Evolutionary conservation across 2,329 filamentous ascomycete genomes (phyloP).

Genomic region (Neofusicoccum cordaticola): DNA sequence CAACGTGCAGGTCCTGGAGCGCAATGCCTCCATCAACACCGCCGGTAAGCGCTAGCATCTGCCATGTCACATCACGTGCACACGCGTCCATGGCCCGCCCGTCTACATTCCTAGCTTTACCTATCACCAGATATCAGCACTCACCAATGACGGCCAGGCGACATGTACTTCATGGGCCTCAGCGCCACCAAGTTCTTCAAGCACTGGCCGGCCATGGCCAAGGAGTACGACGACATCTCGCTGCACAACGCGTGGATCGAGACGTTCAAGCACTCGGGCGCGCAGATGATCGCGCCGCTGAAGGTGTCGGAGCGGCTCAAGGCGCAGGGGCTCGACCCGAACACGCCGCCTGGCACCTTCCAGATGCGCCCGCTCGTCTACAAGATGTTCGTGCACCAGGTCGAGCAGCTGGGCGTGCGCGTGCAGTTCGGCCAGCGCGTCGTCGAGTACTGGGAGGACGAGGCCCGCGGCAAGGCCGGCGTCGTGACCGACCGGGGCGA

Average conservation of each 20-base stretch:
- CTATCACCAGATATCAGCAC: background rate
- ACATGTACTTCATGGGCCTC: slow-evolving; percentile 61
- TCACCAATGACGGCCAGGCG: slow-evolving; percentile 37
- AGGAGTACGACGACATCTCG: slow-evolving; percentile 52
- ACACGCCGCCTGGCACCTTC: slow-evolving; percentile 53
- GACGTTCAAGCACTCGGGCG: slow-evolving; percentile 54
- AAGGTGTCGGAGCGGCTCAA: slow-evolving; percentile 52
- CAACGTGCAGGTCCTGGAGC: slow-evolving; percentile 40
- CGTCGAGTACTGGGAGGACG: slow-evolving; percentile 46
- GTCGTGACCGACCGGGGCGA: slow-evolving; percentile 39
- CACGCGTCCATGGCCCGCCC: background rate
- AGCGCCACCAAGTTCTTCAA: slow-evolving; percentile 55
- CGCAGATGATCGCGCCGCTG: slow-evolving; percentile 47
- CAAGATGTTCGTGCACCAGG: slow-evolving; percentile 53
- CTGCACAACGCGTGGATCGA: slow-evolving; percentile 56
- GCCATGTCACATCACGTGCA: background rate
- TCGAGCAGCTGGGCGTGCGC: slow-evolving; percentile 44
- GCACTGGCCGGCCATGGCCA: slow-evolving; percentile 54
- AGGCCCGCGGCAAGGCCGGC: slow-evolving; percentile 34
- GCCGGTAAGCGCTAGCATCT: slow-evolving; percentile 39
- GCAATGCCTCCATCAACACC: slow-evolving; percentile 51
- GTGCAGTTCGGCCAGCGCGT: slow-evolving; percentile 43
- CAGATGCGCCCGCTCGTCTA: slow-evolving; percentile 57
- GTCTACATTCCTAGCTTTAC: no score
- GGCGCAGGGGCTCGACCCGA: slow-evolving; percentile 43